Percentiles rank a stretch among this genome's conserved stretches.
phyloP scores from a whole-genome alignment of 179 eudicot species.

The Dionaea muscipula region DNA sequence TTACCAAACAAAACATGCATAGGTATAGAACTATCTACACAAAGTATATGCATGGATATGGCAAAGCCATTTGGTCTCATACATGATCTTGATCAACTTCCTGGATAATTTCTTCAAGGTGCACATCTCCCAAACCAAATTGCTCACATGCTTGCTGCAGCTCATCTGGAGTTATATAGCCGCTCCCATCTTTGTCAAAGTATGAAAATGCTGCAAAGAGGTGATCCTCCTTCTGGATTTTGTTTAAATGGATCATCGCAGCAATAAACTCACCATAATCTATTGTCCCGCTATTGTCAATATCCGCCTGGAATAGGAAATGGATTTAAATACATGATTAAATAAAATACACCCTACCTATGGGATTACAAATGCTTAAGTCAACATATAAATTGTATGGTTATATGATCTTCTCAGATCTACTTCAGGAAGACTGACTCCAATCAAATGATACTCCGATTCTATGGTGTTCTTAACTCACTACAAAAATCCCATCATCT shows the following conservation, averaged over 20 bases:
- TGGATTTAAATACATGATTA: neutral
- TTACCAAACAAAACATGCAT: too few relatives aligned
- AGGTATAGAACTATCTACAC: too few relatives aligned
- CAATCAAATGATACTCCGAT: too few relatives aligned
- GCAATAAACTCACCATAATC: slow-evolving; percentile 16
- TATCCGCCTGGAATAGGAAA: slow-evolving; percentile 5
- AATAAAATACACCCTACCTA: too few relatives aligned
- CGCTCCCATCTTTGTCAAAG: slow-evolving; percentile 17
- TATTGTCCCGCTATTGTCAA: slow-evolving; percentile 15
- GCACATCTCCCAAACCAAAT: slow-evolving; percentile 10
- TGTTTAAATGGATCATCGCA: slow-evolving; percentile 17
- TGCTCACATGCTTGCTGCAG: slow-evolving; percentile 14
- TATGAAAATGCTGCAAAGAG: slow-evolving; percentile 13
- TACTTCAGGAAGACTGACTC: too few relatives aligned
- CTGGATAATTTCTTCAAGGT: slow-evolving; percentile 14
- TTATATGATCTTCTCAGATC: too few relatives aligned
- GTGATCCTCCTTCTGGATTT: slow-evolving; percentile 13
- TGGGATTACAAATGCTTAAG: too few relatives aligned
- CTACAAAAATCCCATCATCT: too few relatives aligned
- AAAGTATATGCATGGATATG: neutral
- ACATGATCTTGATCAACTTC: slow-evolving; percentile 17
- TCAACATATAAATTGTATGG: too few relatives aligned
- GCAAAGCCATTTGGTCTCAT: neutral
- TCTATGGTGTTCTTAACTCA: too few relatives aligned
- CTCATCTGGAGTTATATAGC: slow-evolving; percentile 13